Conservation (phyloP, 176 grass and related monocot genomes). For the Typha latifolia region DNA sequence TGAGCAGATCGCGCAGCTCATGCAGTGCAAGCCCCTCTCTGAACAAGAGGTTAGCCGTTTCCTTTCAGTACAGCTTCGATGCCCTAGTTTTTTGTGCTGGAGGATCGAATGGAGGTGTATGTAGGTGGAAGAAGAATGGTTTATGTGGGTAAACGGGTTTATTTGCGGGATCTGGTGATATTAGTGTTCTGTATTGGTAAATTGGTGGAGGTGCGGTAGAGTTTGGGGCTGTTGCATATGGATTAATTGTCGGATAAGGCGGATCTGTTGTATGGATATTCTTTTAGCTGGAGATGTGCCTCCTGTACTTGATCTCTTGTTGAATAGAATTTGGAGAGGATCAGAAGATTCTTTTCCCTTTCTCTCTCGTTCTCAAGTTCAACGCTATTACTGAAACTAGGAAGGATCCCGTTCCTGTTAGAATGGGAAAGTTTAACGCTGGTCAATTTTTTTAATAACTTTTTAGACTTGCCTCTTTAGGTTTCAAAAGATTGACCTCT, state of each 20-base stretch:
- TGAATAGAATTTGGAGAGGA: neutral
- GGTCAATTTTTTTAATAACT: too few relatives aligned
- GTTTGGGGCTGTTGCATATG: neutral
- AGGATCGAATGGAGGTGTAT: neutral
- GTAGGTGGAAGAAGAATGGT: constrained; percentile 3
- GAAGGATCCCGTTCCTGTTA: too few relatives aligned
- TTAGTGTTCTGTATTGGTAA: neutral
- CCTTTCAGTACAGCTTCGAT: neutral
- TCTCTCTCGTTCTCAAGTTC: too few relatives aligned
- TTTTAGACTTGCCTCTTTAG: neutral
- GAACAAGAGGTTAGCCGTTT: constrained; percentile 58
- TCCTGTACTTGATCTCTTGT: neutral
- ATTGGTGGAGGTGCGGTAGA: neutral
- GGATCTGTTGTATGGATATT: neutral
- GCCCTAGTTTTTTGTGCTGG: constrained; percentile 29
- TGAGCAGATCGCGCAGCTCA: constrained; percentile 88
- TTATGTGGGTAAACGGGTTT: constrained; percentile 11
- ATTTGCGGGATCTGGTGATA: neutral
- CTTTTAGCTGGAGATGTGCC: neutral
- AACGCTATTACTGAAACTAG: too few relatives aligned
- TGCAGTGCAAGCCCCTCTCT: constrained; percentile 97
- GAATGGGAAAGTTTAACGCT: too few relatives aligned
- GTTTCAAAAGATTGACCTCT: neutral
- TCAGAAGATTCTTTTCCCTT: neutral
- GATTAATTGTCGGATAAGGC: neutral